These are phyloP conservation scores for Acacia melanoxylon DNA, from an alignment of 306 rosid species.

Conservation along the genomic window DNA sequence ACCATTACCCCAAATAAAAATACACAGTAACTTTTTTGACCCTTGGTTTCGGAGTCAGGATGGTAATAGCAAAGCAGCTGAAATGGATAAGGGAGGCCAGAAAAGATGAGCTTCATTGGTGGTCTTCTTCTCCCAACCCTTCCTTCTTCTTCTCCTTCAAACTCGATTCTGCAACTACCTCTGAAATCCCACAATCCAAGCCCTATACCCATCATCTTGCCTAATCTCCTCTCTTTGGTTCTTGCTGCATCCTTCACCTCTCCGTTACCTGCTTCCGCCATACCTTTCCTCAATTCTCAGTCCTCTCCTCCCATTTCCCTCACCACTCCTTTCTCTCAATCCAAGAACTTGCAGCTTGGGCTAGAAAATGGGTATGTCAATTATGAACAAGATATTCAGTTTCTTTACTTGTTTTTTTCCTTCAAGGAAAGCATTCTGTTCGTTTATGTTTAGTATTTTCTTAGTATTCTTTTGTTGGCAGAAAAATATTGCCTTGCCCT, in stretches of 20 bases:
- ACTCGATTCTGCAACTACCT: conserved; percentile 25
- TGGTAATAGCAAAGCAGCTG: not conserved
- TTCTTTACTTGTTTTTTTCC: not conserved
- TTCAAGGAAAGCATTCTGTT: not conserved
- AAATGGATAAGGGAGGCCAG: conserved; percentile 26
- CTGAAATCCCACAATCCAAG: conserved; percentile 28
- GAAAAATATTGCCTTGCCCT: conserved; percentile 91
- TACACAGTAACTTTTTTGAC: not conserved
- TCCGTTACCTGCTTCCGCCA: conserved; percentile 68
- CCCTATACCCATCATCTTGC: conserved; percentile 36
- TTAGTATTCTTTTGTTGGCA: conserved; percentile 38
- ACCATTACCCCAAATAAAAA: no score
- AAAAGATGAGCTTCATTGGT: conserved; percentile 50
- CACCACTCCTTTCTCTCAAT: conserved; percentile 88
- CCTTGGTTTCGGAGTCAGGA: not conserved
- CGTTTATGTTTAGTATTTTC: not conserved
- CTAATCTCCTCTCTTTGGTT: conserved; percentile 68
- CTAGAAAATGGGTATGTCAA: conserved; percentile 71
- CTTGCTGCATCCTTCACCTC: conserved; percentile 60
- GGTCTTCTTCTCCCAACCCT: conserved; percentile 38
- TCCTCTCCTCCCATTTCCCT: conserved; percentile 59
- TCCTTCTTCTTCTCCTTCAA: conserved; percentile 12
- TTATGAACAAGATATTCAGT: not conserved
- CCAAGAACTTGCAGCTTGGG: conserved; percentile 69
- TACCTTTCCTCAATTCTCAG: conserved; percentile 69